Evolutionary conservation across 306 rosid genomes (phyloP), one percentile per base, ranked within the genome.

Genomic region (Dryas alaskensis): DNA sequence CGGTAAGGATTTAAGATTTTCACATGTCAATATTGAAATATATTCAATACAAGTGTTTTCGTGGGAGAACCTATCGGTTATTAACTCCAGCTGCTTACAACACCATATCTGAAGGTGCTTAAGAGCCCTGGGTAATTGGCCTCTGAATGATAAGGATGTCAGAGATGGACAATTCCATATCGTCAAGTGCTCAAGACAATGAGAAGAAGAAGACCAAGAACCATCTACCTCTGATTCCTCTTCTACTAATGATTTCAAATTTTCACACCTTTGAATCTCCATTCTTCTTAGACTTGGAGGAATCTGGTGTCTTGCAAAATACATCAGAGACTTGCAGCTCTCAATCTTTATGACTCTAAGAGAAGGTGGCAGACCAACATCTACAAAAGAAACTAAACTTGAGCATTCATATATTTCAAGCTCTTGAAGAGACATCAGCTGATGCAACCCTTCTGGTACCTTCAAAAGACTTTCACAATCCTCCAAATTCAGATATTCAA

Each of bases 201-300:
- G 12, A 22, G 53, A 49, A 3, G 44, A 65, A 19, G 69, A 65
- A 0, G n/a, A 60, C 6, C 16, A 60, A 60, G 8, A 19, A 39
- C 46, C 6, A 1, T 39, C 61, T 8, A 6, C 19, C 6, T 1
- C 45, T 3, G 31, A 14, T 6, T 39, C 73, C 16, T 50, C 8
- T 7, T 51, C 60, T 1, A 69, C 16, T 31, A 69, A 47, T 0
- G 6, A 60, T 43, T 27, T 9, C 53, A 72, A 50, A 11, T 9
- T 72, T 4, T 16, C 1, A 14, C 76, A 60, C 0, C 0, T 0
- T 0, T 0, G 1, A 0, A 62, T 50, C 1, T 0, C 0, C 6
- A 73, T 46, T 10, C 16, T 5, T 72, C 19, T 17, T 14, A 67
- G 6, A 42, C 27, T 17, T n/a, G 68, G 51, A 43, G 68, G 68